phyloP scores from a whole-genome alignment of 164 flowering plant genomes.

The Kingdonia uniflora region DNA sequence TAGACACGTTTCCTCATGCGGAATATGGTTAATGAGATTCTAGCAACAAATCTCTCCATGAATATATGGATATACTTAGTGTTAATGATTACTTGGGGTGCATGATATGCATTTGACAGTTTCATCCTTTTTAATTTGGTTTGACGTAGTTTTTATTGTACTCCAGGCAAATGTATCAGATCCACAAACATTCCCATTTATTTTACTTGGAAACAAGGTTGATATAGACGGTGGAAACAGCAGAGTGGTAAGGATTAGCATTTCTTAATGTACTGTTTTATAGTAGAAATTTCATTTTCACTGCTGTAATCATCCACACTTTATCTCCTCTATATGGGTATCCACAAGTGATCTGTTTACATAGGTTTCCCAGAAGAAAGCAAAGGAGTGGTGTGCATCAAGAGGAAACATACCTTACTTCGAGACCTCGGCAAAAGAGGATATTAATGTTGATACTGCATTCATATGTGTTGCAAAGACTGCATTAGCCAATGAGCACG shows the following conservation, averaged over 20 bases:
- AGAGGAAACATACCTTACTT: conserved; percentile 89
- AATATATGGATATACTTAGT: too few relatives aligned
- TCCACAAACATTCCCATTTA: conserved; percentile 71
- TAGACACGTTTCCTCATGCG: too few relatives aligned
- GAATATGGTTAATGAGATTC: too few relatives aligned
- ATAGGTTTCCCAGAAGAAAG: conserved; percentile 96
- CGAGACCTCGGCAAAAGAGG: conserved; percentile 94
- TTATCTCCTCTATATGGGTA: too few relatives aligned
- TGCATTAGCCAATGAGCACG: conserved; percentile 65
- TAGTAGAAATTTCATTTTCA: too few relatives aligned
- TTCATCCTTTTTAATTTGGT: neutral
- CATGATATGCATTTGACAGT: neutral
- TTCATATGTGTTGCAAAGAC: conserved; percentile 75
- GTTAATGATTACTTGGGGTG: neutral
- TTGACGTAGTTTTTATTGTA: conserved; percentile 2
- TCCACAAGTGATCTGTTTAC: neutral
- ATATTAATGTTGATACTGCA: conserved; percentile 81
- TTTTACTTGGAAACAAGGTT: conserved; percentile 83
- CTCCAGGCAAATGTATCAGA: conserved; percentile 70
- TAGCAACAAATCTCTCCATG: too few relatives aligned
- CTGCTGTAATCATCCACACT: too few relatives aligned
- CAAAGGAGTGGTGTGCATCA: conserved; percentile 88
- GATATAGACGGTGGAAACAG: conserved; percentile 92
- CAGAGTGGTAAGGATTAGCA: conserved; percentile 55
- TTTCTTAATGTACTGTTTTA: too few relatives aligned